Percentiles rank a stretch among this genome's conserved stretches.
These are phyloP conservation scores for Aspergillus aculeatus DNA, from an alignment of 2,329 filamentous ascomycete genomes.

Conservation along the genomic window DNA sequence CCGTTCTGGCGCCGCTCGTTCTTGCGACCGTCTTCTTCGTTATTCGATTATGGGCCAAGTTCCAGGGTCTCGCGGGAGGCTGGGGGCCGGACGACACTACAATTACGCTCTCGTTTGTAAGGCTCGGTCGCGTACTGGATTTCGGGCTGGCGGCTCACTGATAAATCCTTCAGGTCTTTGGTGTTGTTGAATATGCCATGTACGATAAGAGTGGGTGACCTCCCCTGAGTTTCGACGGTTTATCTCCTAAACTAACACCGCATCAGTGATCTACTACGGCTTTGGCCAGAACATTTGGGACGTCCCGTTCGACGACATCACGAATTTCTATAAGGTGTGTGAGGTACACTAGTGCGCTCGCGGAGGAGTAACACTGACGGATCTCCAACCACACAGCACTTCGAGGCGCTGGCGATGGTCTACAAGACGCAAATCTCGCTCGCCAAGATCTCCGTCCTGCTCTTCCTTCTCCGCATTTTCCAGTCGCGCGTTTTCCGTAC, in stretches of 20 bases:
- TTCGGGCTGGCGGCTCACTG: too few relatives aligned
- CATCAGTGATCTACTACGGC: conserved; percentile 21
- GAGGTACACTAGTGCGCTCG: too few relatives aligned
- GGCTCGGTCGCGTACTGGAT: neutral
- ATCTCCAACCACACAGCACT: conserved; percentile 7
- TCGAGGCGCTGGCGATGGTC: conserved; percentile 19
- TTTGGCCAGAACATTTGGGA: conserved; percentile 26
- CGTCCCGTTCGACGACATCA: conserved; percentile 22
- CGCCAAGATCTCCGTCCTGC: conserved; percentile 25
- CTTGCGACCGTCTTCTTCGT: conserved; percentile 17
- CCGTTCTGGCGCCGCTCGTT: conserved; percentile 13
- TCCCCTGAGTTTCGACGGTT: too few relatives aligned
- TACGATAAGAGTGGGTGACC: conserved; percentile 14
- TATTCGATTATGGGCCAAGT: conserved; percentile 13
- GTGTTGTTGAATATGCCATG: conserved; percentile 10
- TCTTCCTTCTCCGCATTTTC: conserved; percentile 26
- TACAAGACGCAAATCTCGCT: conserved; percentile 26
- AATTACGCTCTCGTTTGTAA: conserved; percentile 19
- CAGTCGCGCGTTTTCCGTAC: conserved; percentile 18
- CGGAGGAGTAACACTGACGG: too few relatives aligned
- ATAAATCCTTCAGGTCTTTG: conserved; percentile 10
- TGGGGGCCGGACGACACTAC: conserved; percentile 20
- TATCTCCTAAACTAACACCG: neutral
- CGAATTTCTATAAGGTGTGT: conserved; percentile 18
- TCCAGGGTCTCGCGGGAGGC: conserved; percentile 12